Evolutionary conservation across 352 stramenopile species (phyloP).

Genomic region (Globisporangium sylvaticum): DNA sequence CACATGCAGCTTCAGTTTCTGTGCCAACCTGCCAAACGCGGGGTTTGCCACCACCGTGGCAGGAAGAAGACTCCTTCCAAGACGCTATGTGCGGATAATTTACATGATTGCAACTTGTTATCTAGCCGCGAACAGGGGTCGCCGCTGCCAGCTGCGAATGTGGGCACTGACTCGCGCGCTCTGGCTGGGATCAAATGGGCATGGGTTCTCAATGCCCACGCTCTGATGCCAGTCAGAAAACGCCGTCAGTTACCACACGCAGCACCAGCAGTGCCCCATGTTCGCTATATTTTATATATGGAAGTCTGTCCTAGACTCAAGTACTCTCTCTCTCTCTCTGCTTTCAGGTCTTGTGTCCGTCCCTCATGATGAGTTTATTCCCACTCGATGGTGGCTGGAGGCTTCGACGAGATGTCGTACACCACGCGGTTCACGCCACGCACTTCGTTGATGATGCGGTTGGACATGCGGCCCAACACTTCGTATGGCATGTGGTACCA

Average conservation of each 20-base stretch:
- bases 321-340: neutral
- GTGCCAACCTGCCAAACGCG: no score
- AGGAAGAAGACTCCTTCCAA: no score
- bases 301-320: slow-evolving; percentile 4
- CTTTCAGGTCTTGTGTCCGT: neutral
- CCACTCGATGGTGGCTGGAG: slow-evolving; percentile 99
- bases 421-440: slow-evolving; percentile 97
- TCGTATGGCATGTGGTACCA: slow-evolving; percentile 99
- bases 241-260: slow-evolving; percentile 10
- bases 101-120: slow-evolving; percentile 3
- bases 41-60: neutral
- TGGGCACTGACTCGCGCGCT: neutral
- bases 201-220: neutral
- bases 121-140: neutral
- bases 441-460: slow-evolving; percentile 99
- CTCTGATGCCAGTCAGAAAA: slow-evolving; percentile 8
- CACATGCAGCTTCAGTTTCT: no score
- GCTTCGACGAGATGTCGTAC: slow-evolving; percentile 99
- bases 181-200: slow-evolving; percentile 6
- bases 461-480: slow-evolving; percentile 95
- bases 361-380: slow-evolving; percentile 66
- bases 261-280: slow-evolving; percentile 1
- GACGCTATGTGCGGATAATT: neutral
- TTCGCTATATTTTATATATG: slow-evolving; percentile 15
- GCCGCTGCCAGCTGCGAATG: neutral